These are phyloP conservation scores for Agaricus blazei DNA, from an alignment of 768 basidiomycete species.

Conservation along the genomic window DNA sequence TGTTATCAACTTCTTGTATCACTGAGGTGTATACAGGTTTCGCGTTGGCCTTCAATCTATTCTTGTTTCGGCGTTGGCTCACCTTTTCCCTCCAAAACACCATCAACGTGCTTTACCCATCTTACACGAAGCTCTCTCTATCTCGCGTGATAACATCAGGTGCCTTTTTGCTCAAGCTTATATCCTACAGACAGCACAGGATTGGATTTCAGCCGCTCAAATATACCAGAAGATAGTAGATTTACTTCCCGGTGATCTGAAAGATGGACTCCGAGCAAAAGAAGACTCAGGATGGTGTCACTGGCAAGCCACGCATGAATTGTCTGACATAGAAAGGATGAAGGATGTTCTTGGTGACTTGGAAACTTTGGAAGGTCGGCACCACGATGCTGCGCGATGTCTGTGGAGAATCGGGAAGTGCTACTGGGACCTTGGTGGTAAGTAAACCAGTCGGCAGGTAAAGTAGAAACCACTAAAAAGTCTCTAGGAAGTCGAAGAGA, in stretches of 20 bases:
- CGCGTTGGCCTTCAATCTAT: conserved; percentile 64
- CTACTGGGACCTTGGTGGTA: conserved; percentile 70
- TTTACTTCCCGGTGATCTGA: conserved; percentile 38
- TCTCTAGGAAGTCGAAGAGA: conserved; percentile 43
- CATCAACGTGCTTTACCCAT: conserved; percentile 74
- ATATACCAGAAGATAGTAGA: conserved; percentile 57
- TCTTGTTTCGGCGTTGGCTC: conserved; percentile 74
- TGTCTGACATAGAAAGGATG: conserved; percentile 43
- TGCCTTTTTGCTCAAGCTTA: conserved; percentile 75
- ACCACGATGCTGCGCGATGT: conserved; percentile 67
- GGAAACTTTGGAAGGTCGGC: conserved; percentile 38
- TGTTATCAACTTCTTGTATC: neutral
- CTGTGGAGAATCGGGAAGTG: conserved; percentile 83
- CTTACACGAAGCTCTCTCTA: conserved; percentile 63
- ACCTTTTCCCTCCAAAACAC: conserved; percentile 86
- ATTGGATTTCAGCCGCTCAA: conserved; percentile 64
- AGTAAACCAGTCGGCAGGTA: conserved; percentile 16
- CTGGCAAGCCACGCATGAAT: conserved; percentile 44
- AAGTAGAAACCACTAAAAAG: conserved; percentile 1
- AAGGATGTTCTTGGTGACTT: conserved; percentile 41
- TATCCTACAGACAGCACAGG: conserved; percentile 54
- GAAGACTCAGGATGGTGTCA: conserved; percentile 89
- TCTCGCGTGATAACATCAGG: conserved; percentile 55
- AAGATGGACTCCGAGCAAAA: conserved; percentile 53
- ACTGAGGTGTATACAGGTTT: conserved; percentile 36